Conservation (phyloP, 495 filamentous ascomycete species). For the Annulohypoxylon bovei region DNA sequence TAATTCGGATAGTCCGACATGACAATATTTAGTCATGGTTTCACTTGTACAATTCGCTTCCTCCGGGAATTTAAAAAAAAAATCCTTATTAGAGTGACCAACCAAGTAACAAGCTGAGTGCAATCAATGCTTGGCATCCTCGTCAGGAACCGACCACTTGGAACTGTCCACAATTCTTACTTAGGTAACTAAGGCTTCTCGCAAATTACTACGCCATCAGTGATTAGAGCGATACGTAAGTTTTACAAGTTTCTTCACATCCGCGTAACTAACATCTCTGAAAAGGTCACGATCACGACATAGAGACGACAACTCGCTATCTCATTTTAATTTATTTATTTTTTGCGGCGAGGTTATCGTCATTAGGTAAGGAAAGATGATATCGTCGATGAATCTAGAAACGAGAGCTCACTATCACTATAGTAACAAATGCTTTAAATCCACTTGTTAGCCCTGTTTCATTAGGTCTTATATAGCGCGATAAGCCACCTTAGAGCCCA, state of each 20-base stretch:
- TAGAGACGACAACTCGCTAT: too few species aligned
- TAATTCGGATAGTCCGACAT: conserved; percentile 4
- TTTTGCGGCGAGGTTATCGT: too few species aligned
- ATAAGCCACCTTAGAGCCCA: conserved; percentile 21
- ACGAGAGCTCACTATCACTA: not conserved
- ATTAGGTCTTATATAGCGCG: not conserved
- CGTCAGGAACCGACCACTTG: not conserved
- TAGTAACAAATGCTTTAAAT: conserved; percentile 2
- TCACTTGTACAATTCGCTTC: conserved; percentile 1
- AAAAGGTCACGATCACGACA: too few species aligned
- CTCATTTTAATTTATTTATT: too few species aligned
- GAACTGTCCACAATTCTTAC: not conserved
- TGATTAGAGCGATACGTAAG: not conserved
- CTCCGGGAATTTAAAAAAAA: not conserved
- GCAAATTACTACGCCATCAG: not conserved
- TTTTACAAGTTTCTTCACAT: not conserved
- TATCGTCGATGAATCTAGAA: not conserved
- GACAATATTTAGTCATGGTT: not conserved
- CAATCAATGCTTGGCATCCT: not conserved
- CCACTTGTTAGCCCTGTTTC: conserved; percentile 3
- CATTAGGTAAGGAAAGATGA: not conserved
- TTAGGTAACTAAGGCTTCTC: not conserved
- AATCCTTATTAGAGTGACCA: not conserved
- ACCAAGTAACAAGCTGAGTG: not conserved
- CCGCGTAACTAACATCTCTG: not conserved